Evolutionary conservation across 352 stramenopile species (phyloP).

Genomic region (Elongisporangium prolatum): DNA sequence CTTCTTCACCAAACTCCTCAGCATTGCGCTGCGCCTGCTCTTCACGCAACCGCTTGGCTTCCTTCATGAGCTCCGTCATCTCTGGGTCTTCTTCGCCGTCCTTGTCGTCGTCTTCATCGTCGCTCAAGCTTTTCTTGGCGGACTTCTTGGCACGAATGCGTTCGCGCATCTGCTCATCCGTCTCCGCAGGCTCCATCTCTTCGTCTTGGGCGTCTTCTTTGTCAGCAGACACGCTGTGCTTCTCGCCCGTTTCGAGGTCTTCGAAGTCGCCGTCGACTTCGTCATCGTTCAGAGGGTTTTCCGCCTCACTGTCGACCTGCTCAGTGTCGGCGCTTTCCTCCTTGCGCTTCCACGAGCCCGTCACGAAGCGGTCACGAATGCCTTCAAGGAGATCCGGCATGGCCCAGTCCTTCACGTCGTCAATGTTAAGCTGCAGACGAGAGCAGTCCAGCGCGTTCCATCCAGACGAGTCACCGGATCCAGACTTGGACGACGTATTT

Average conservation of each 20-base stretch:
- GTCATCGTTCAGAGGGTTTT: slow-evolving; percentile 77
- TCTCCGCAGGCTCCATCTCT: slow-evolving; percentile 46
- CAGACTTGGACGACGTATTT: slow-evolving; percentile 19
- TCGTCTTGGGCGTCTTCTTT: slow-evolving; percentile 27
- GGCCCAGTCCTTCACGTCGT: slow-evolving; percentile 76
- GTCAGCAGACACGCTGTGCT: slow-evolving; percentile 25
- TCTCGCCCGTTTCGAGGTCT: slow-evolving; percentile 95
- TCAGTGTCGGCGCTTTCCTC: slow-evolving; percentile 45
- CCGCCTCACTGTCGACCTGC: slow-evolving; percentile 32
- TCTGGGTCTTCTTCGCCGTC: slow-evolving; percentile 79
- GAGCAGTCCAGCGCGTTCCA: slow-evolving; percentile 80
- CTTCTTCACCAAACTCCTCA: slow-evolving; percentile 94
- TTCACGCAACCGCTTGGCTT: slow-evolving; percentile 78
- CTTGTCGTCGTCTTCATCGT: slow-evolving; percentile 59
- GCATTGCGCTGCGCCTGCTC: slow-evolving; percentile 84
- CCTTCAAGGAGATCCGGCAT: slow-evolving; percentile 70
- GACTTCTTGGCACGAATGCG: slow-evolving; percentile 88
- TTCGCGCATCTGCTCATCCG: slow-evolving; percentile 77
- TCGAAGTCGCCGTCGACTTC: slow-evolving; percentile 96
- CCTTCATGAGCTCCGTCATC: slow-evolving; percentile 82
- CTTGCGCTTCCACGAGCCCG: slow-evolving; percentile 91
- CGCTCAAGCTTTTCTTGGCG: slow-evolving; percentile 79
- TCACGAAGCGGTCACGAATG: slow-evolving; percentile 94
- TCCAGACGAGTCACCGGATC: slow-evolving; percentile 30
- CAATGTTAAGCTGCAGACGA: slow-evolving; percentile 60